Conservation (phyloP, 768 basidiomycete genomes). For the Psilocybe sp. region DNA sequence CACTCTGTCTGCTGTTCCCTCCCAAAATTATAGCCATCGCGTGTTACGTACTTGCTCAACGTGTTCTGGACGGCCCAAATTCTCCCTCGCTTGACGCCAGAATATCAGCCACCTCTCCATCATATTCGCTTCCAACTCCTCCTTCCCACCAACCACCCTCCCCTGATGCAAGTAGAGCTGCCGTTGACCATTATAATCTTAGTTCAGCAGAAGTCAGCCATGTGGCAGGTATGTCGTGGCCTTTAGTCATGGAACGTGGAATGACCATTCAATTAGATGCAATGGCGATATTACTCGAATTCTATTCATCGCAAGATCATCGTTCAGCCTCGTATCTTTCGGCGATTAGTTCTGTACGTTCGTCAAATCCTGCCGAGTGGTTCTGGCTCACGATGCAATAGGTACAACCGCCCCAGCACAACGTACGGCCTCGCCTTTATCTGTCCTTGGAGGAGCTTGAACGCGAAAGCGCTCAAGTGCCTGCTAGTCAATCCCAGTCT, state of each 20-base stretch:
- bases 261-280: slow-evolving; percentile 41
- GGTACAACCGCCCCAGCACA: slow-evolving; percentile 36
- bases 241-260: slow-evolving; percentile 3
- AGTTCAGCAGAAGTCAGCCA: slow-evolving; percentile 52
- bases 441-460: slow-evolving; percentile 33
- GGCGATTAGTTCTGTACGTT: slow-evolving; percentile 47
- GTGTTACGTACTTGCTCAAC: slow-evolving; percentile 76
- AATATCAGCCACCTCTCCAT: slow-evolving; percentile 67
- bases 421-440: slow-evolving; percentile 36
- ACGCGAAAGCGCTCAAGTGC: neutral
- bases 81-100: slow-evolving; percentile 73
- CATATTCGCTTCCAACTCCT: slow-evolving; percentile 76
- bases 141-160: slow-evolving; percentile 74
- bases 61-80: slow-evolving; percentile 68
- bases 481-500: slow-evolving; percentile 15
- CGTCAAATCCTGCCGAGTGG: slow-evolving; percentile 2
- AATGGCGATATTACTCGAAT: slow-evolving; percentile 65
- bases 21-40: slow-evolving; percentile 73
- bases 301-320: slow-evolving; percentile 64
- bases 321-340: slow-evolving; percentile 46
- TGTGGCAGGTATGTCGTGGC: slow-evolving; percentile 52
- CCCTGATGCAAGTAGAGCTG: slow-evolving; percentile 67
- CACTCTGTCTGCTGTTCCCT: slow-evolving; percentile 68
- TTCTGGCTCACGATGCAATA: slow-evolving; percentile 28
- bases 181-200: slow-evolving; percentile 65